phyloP scores from a whole-genome alignment of 352 stramenopile genomes.

The Phytophthora podocarpi region DNA sequence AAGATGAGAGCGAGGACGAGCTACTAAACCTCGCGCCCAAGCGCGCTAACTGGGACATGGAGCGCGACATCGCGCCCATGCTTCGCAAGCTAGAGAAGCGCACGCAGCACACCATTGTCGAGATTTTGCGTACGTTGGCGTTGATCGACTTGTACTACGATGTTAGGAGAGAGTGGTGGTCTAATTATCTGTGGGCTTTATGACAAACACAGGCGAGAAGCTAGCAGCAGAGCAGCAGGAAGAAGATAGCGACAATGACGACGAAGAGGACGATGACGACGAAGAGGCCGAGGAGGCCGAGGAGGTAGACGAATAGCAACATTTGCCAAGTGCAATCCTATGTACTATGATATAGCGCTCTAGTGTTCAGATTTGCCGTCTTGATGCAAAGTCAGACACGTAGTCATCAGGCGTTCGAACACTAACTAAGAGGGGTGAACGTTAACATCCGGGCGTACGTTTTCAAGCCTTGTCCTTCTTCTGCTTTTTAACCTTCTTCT shows the following conservation, averaged over 20 bases:
- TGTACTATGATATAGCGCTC: slow-evolving; percentile 33
- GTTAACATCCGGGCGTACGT: slow-evolving; percentile 5
- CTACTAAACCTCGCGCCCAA: slow-evolving; percentile 80
- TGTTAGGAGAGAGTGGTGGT: neutral
- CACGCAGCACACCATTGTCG: slow-evolving; percentile 86
- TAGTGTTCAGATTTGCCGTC: neutral
- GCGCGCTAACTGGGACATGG: slow-evolving; percentile 88
- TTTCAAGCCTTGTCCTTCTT: slow-evolving; percentile 49
- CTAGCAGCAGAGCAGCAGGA: slow-evolving; percentile 77
- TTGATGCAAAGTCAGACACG: neutral
- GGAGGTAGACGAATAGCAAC: slow-evolving; percentile 28
- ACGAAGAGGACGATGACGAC: slow-evolving; percentile 55
- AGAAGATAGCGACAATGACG: slow-evolving; percentile 58
- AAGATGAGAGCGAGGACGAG: slow-evolving; percentile 66
- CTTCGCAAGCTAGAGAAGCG: slow-evolving; percentile 87
- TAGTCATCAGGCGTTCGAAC: neutral
- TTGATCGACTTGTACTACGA: neutral
- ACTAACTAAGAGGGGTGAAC: too few species aligned
- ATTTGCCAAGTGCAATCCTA: slow-evolving; percentile 22
- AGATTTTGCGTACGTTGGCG: slow-evolving; percentile 76
- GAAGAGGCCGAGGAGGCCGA: slow-evolving; percentile 50
- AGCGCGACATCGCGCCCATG: slow-evolving; percentile 86
- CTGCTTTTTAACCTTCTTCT: slow-evolving; percentile 60
- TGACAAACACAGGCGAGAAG: slow-evolving; percentile 65
- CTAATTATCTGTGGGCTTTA: neutral